A percentile compares a stretch with the other conserved stretches of the same genome.
These are phyloP conservation scores for Coprinopsis marcescibilis DNA, from an alignment of 768 basidiomycete species.

Conservation along the genomic window DNA sequence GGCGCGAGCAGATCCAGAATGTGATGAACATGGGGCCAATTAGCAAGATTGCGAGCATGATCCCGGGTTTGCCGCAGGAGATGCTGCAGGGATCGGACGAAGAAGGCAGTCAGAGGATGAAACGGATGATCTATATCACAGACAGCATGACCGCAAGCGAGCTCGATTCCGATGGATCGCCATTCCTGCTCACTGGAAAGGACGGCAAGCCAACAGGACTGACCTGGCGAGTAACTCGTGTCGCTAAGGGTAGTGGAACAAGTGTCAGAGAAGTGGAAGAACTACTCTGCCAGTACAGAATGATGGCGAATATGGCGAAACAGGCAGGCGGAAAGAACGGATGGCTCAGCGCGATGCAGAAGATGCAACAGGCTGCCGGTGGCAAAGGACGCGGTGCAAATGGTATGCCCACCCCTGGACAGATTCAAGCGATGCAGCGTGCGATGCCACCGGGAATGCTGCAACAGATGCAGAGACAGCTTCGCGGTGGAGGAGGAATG, in stretches of 20 bases:
- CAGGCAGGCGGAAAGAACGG: slow-evolving; percentile 97
- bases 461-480: slow-evolving; percentile 84
- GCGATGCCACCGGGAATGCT: slow-evolving; percentile 94
- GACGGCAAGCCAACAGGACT: slow-evolving; percentile 81
- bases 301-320: slow-evolving; percentile 99
- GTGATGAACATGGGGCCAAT: slow-evolving; percentile 99
- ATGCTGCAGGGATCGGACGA: slow-evolving; percentile 90
- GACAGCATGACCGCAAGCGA: slow-evolving; percentile 95
- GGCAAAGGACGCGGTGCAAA: slow-evolving; percentile 83
- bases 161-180: slow-evolving; percentile 90
- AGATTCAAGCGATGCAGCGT: slow-evolving; percentile 94
- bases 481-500: slow-evolving; percentile 81
- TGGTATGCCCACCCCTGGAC: slow-evolving; percentile 88
- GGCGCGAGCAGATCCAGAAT: slow-evolving; percentile 95
- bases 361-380: slow-evolving; percentile 83
- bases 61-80: slow-evolving; percentile 91
- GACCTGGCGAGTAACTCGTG: slow-evolving; percentile 85
- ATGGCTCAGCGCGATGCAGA: slow-evolving; percentile 87
- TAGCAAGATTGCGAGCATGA: slow-evolving; percentile 98
- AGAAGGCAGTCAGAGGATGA: slow-evolving; percentile 85
- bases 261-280: slow-evolving; percentile 98
- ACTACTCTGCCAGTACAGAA: slow-evolving; percentile 89
- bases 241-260: slow-evolving; percentile 91
- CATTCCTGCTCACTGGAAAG: slow-evolving; percentile 81
- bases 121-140: slow-evolving; percentile 97